These are phyloP conservation scores for Rubia tinctorum DNA, from an alignment of 305 asterid species.

Conservation along the genomic window DNA sequence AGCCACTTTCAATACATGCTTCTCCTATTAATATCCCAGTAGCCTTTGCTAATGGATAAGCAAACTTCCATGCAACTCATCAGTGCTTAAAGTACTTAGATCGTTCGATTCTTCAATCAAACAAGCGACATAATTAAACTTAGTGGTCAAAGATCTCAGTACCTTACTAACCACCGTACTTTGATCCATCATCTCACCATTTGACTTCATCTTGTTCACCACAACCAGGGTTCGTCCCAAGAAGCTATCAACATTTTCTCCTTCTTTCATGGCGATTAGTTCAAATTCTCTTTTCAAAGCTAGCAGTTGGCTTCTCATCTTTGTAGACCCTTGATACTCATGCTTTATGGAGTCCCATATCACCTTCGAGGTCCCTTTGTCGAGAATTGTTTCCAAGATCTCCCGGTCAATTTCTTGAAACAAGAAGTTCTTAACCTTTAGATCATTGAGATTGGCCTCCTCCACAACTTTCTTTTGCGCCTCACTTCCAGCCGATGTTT, in stretches of 20 bases:
- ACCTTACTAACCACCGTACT: not conserved
- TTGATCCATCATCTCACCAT: not conserved
- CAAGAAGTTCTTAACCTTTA: too few species aligned
- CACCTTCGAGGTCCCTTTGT: too few species aligned
- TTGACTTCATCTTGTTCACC: not conserved
- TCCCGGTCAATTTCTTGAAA: too few species aligned
- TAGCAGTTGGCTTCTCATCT: too few species aligned
- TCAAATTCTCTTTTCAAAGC: too few species aligned
- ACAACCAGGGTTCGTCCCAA: not conserved
- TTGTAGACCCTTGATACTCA: too few species aligned
- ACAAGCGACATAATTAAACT: not conserved
- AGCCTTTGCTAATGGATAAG: not conserved
- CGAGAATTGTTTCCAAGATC: too few species aligned
- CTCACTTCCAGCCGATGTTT: too few species aligned
- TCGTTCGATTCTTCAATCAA: not conserved
- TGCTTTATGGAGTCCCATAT: too few species aligned
- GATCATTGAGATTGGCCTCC: too few species aligned
- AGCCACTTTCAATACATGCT: not conserved
- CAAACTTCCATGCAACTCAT: not conserved
- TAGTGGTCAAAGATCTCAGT: not conserved
- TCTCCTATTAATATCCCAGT: not conserved
- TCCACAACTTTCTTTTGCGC: too few species aligned
- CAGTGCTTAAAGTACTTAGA: not conserved
- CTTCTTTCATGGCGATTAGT: not conserved
- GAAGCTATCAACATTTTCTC: not conserved